Base-by-base conservation (phyloP, 257 asterid genomes). In the Ehretia macrophylla region DNA sequence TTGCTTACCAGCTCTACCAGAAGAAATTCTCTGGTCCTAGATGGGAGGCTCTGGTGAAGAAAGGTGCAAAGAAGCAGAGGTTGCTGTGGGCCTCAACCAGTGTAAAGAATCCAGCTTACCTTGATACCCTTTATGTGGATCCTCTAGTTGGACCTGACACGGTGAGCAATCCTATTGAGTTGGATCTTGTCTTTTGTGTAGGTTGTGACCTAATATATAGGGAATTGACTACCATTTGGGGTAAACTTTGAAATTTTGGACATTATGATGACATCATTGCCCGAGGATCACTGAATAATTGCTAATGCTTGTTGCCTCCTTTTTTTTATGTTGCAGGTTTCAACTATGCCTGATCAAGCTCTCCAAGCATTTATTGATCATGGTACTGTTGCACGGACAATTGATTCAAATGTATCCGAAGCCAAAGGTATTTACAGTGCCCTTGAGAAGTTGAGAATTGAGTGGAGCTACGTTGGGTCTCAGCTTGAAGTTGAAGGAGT, bases 301-400 rank as follows among this genome's bases (percentile, higher is more conserved):
- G 6, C 6, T 27, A 6, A 27, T 27, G 3, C 35, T 27, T 27
- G 35, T 27, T 27, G 35, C 35, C 54, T 49, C 23, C 23, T 49
- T 8, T 8, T 17, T 18, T 16, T 11, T n/a, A n/a, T n/a, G 0
- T 42, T n/a, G 1, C 49, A 93, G 99, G 99, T 93, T 55, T 89
- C 97, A 5, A 93, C 99, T 47, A 93, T 93, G 99, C 99, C 99
- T 2, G 99, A 93, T 65, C 97, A 89, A 77, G 99, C 99, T n/a
- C 96, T 93, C 49, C 83, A 63, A 63, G 99, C 99, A 61, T 93
- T 93, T 68, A 52, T 93, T 0, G 95, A 93, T 68, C 99, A 93
- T 32, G 99, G 99, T 54, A 51, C 79, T 0, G 96, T 93, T 63
- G 91, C 81, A 74, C 83, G 99, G 82, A 93, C 99, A 0, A 93